A percentile compares a stretch with the other conserved stretches of the same genome.
These are phyloP conservation scores for Candida sphagnicola DNA, from an alignment of 805 yeast species.

Conservation along the genomic window DNA sequence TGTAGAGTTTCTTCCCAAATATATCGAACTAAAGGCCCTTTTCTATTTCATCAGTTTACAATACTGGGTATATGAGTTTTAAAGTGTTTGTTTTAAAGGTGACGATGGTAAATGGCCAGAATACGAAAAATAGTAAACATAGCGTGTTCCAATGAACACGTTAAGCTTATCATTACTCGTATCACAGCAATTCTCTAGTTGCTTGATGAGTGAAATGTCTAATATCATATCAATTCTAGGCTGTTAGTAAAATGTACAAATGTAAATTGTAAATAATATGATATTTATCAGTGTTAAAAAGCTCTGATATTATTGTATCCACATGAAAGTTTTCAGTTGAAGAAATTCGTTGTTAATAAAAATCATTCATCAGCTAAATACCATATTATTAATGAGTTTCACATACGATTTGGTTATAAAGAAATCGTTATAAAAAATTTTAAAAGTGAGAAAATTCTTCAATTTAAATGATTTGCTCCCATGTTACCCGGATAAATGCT, in stretches of 20 bases:
- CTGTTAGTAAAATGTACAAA: slow-evolving; percentile 2
- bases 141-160: not conserved
- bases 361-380: slow-evolving; percentile 26
- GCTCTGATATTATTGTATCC: slow-evolving; percentile 58
- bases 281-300: slow-evolving; percentile 61
- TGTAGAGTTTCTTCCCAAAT: too few species aligned
- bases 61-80: too few species aligned
- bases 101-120: too few species aligned
- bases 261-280: not conserved
- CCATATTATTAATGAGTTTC: not conserved
- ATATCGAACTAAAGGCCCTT: too few species aligned
- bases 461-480: not conserved
- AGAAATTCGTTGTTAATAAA: slow-evolving; percentile 54
- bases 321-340: slow-evolving; percentile 64
- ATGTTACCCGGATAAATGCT: slow-evolving; percentile 2
- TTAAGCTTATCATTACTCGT: not conserved
- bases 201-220: too few species aligned
- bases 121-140: not conserved
- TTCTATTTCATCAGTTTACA: too few species aligned
- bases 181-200: not conserved
- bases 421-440: not conserved
- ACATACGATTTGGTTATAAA: slow-evolving; percentile 3
- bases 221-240: not conserved
- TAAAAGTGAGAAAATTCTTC: slow-evolving; percentile 1
- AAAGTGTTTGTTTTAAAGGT: too few species aligned